phyloP scores from a whole-genome alignment of 805 yeast genomes.

The Candida tammaniensis region DNA sequence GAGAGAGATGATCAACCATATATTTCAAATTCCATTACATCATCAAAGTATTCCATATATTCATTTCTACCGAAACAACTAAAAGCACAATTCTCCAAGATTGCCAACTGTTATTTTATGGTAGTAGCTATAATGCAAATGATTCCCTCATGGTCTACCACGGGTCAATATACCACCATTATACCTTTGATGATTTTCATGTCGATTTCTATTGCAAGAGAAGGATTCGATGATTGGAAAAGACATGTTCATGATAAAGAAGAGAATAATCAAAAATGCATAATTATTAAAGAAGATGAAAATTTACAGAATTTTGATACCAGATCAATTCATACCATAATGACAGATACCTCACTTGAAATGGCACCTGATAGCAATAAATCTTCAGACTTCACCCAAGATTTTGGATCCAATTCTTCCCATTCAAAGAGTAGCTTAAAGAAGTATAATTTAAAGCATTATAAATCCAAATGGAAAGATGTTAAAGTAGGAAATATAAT shows the following conservation, averaged over 20 bases:
- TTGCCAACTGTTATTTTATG: slow-evolving; percentile 90
- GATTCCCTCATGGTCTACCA: slow-evolving; percentile 97
- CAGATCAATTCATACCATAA: slow-evolving; percentile 35
- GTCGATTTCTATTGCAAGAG: slow-evolving; percentile 84
- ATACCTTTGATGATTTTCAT: slow-evolving; percentile 84
- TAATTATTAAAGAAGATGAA: slow-evolving; percentile 29
- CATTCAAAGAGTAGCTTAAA: slow-evolving; percentile 17
- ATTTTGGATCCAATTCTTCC: slow-evolving; percentile 2
- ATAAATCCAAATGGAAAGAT: slow-evolving; percentile 61
- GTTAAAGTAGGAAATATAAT: slow-evolving; percentile 86
- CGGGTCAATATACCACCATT: slow-evolving; percentile 93
- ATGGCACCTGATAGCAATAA: background rate
- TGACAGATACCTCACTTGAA: slow-evolving; percentile 32
- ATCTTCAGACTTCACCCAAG: background rate
- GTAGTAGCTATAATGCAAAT: slow-evolving; percentile 88
- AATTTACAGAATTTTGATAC: slow-evolving; percentile 30
- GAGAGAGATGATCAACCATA: slow-evolving; percentile 67
- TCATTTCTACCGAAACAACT: slow-evolving; percentile 87
- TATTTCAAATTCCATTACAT: slow-evolving; percentile 67
- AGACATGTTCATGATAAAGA: slow-evolving; percentile 81
- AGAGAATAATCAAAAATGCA: slow-evolving; percentile 59
- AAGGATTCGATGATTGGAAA: slow-evolving; percentile 90
- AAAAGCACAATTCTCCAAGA: slow-evolving; percentile 84
- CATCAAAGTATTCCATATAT: slow-evolving; percentile 79
- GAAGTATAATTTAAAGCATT: slow-evolving; percentile 33